A percentile compares a stretch with the other conserved stretches of the same genome.
These are phyloP conservation scores for Citrus mangshanensis DNA, from an alignment of 345 rosid genomes.

Conservation along the genomic window DNA sequence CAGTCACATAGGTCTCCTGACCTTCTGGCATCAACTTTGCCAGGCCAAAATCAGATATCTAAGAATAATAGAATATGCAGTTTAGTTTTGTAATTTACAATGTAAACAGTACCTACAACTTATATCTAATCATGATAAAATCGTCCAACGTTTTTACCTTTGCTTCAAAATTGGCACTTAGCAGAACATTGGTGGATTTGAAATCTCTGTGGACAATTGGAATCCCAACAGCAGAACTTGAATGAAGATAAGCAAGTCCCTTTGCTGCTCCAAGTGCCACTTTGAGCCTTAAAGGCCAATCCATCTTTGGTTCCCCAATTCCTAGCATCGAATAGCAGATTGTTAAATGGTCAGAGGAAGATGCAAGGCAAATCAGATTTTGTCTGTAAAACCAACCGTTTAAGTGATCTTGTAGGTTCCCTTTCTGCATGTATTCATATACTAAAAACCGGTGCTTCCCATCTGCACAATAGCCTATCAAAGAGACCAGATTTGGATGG, in stretches of 20 bases:
- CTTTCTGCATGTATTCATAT: slow-evolving; percentile 85
- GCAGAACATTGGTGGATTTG: slow-evolving; percentile 87
- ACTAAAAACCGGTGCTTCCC: slow-evolving; percentile 92
- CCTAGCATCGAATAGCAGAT: slow-evolving; percentile 40
- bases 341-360: slow-evolving; percentile 7
- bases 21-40: slow-evolving; percentile 98
- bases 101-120: background rate
- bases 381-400: slow-evolving; percentile 50
- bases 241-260: slow-evolving; percentile 95
- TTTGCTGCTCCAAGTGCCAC: slow-evolving; percentile 91
- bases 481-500: slow-evolving; percentile 83
- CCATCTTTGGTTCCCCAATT: slow-evolving; percentile 71
- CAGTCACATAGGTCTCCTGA: slow-evolving; percentile 75
- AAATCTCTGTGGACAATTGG: slow-evolving; percentile 95
- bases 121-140: background rate
- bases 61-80: background rate
- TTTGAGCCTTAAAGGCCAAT: slow-evolving; percentile 77
- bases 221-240: slow-evolving; percentile 75
- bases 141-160: slow-evolving; percentile 44
- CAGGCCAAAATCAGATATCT: slow-evolving; percentile 96
- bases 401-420: slow-evolving; percentile 96
- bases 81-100: background rate
- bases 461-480: slow-evolving; percentile 94
- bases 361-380: slow-evolving; percentile 7
- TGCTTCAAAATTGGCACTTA: slow-evolving; percentile 68